phyloP scores from a whole-genome alignment of 2,329 filamentous ascomycete genomes.

The Orbilia ellipsospora region DNA sequence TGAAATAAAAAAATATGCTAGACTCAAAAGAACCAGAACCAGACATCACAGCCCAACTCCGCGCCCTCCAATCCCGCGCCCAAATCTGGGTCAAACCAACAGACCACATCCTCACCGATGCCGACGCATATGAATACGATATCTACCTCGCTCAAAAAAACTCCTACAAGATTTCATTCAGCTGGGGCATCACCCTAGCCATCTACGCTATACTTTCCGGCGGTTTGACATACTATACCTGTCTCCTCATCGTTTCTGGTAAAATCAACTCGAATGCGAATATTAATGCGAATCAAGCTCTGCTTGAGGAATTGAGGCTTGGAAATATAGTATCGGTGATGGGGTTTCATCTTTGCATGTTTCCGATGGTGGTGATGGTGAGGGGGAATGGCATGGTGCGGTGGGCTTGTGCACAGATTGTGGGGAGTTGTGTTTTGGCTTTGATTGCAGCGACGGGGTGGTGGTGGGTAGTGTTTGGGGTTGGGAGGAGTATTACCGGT shows the following conservation, averaged over 20 bases:
- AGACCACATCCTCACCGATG: constrained; percentile 43
- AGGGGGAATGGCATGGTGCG: constrained; percentile 27
- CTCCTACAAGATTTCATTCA: constrained; percentile 32
- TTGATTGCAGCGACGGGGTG: constrained; percentile 20
- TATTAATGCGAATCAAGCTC: not conserved
- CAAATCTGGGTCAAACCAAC: constrained; percentile 51
- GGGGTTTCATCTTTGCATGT: constrained; percentile 35
- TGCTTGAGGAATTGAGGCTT: not conserved
- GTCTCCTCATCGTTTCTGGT: constrained; percentile 23
- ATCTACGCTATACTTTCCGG: constrained; percentile 19
- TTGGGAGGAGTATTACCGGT: too few species aligned
- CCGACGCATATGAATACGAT: constrained; percentile 54
- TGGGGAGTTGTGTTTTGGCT: constrained; percentile 20
- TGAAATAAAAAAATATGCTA: not conserved
- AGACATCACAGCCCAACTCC: constrained; percentile 34
- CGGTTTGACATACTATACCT: constrained; percentile 37
- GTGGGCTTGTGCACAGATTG: constrained; percentile 10
- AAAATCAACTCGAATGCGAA: not conserved
- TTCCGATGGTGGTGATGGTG: constrained; percentile 18
- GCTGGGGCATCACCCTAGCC: constrained; percentile 31
- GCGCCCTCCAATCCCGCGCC: constrained; percentile 44
- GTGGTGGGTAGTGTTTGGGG: constrained; percentile 30
- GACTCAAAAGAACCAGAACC: constrained; percentile 26
- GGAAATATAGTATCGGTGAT: constrained; percentile 18
- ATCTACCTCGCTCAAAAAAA: constrained; percentile 21